Evolutionary conservation across 352 stramenopile genomes (phyloP).

Genomic region (Pythium brassicae): DNA sequence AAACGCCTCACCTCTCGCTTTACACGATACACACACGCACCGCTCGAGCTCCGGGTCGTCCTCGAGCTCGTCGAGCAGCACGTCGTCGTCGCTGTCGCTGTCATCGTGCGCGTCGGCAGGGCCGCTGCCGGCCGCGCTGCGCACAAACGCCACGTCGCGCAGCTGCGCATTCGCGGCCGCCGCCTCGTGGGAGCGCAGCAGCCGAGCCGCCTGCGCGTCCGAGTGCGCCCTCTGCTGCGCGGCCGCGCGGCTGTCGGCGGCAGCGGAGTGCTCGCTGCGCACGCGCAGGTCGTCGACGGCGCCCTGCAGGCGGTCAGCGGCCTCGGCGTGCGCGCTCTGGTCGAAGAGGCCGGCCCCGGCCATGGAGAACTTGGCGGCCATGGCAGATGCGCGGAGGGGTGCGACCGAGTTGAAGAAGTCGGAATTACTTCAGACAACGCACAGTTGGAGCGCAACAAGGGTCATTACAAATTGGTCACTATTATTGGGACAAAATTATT

Average conservation of each 20-base stretch:
- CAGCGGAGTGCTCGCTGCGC: conserved; percentile 32
- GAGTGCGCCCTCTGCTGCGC: conserved; percentile 23
- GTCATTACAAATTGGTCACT: no score
- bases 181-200: conserved; percentile 19
- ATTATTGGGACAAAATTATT: no score
- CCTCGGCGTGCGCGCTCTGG: conserved; percentile 60
- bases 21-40: conserved; percentile 17
- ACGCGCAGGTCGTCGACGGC: conserved; percentile 71
- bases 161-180: conserved; percentile 24
- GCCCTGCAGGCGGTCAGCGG: conserved; percentile 65
- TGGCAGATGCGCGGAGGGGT: conserved; percentile 14
- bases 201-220: conserved; percentile 21
- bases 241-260: conserved; percentile 3
- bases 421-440: no score
- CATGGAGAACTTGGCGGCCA: conserved; percentile 83
- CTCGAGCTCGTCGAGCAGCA: conserved; percentile 63
- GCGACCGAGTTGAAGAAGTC: no score
- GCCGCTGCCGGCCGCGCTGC: conserved; percentile 13
- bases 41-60: conserved; percentile 73
- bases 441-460: no score
- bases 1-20: neutral
- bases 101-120: conserved; percentile 28
- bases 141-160: conserved; percentile 22
- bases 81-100: conserved; percentile 57
- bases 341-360: conserved; percentile 69